phyloP scores from a whole-genome alignment of 2,329 filamentous ascomycete species.

The Fusarium mundagurra region DNA sequence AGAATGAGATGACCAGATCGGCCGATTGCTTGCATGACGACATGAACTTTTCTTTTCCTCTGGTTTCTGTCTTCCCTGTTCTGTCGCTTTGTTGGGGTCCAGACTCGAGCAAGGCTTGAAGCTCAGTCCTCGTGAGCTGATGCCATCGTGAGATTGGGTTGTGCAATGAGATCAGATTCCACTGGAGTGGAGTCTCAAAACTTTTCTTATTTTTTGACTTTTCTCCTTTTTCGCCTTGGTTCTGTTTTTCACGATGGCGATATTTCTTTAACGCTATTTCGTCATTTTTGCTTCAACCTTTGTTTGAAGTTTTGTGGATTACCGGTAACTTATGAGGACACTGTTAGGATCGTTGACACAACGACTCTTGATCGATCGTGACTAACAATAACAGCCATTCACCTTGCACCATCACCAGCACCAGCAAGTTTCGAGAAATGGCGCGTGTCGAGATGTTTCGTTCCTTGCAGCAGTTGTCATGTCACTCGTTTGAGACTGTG shows the following conservation, averaged over 20 bases:
- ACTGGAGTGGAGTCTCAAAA: constrained; percentile 22
- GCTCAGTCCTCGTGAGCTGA: constrained; percentile 32
- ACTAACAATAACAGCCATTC: neutral
- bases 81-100: neutral
- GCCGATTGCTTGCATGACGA: constrained; percentile 39
- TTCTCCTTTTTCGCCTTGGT: neutral
- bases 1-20: constrained; percentile 34
- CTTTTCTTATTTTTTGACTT: neutral
- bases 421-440: constrained; percentile 34
- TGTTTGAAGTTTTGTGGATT: neutral
- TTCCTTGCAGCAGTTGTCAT: constrained; percentile 26
- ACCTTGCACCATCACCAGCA: constrained; percentile 13
- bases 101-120: constrained; percentile 13
- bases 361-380: neutral
- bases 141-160: constrained; percentile 44
- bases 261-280: constrained; percentile 1
- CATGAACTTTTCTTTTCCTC: constrained; percentile 19
- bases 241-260: constrained; percentile 5
- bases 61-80: neutral
- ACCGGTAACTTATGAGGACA: neutral
- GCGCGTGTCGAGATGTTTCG: constrained; percentile 19
- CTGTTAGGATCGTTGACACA: constrained; percentile 4
- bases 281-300: constrained; percentile 6
- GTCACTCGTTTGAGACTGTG: constrained; percentile 18
- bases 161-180: constrained; percentile 30